phyloP scores from a whole-genome alignment of 495 filamentous ascomycete species.

The Hypoxylon lienhwacheense region DNA sequence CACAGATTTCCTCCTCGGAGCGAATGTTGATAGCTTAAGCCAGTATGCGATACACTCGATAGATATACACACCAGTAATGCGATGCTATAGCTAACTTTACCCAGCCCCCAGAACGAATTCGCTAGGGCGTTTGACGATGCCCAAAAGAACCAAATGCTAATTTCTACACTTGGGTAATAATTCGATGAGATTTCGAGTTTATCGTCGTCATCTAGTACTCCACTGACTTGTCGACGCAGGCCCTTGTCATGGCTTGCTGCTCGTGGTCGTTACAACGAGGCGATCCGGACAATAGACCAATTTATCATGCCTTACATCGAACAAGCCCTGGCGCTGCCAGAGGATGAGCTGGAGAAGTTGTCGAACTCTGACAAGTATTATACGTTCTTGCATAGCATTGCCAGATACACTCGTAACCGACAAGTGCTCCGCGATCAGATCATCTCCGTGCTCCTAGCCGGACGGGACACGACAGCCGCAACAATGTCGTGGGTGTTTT shows the following conservation, averaged over 20 bases:
- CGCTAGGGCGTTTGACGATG: conserved; percentile 55
- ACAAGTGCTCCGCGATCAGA: conserved; percentile 58
- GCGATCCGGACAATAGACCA: conserved; percentile 50
- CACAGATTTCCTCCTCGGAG: conserved; percentile 61
- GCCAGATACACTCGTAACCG: conserved; percentile 49
- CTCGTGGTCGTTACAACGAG: conserved; percentile 46
- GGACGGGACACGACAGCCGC: conserved; percentile 64
- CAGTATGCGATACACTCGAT: conserved; percentile 40
- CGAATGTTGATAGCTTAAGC: conserved; percentile 54
- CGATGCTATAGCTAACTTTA: conserved; percentile 9
- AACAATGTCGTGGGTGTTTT: conserved; percentile 59
- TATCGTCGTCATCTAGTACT: neutral
- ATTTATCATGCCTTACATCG: conserved; percentile 58
- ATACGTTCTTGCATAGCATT: conserved; percentile 54
- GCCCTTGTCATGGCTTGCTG: conserved; percentile 48
- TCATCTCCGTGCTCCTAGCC: conserved; percentile 60
- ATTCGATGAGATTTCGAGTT: conserved; percentile 2
- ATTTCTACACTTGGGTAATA: conserved; percentile 47
- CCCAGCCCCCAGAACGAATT: conserved; percentile 52
- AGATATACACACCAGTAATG: neutral
- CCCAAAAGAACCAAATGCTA: conserved; percentile 53
- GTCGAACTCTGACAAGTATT: conserved; percentile 44
- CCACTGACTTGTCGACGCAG: conserved; percentile 24
- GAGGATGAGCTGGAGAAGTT: conserved; percentile 55
- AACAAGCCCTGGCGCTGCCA: conserved; percentile 51